Evolutionary conservation across 495 filamentous ascomycete species (phyloP).

Genomic region (Penicillium subrubescens): DNA sequence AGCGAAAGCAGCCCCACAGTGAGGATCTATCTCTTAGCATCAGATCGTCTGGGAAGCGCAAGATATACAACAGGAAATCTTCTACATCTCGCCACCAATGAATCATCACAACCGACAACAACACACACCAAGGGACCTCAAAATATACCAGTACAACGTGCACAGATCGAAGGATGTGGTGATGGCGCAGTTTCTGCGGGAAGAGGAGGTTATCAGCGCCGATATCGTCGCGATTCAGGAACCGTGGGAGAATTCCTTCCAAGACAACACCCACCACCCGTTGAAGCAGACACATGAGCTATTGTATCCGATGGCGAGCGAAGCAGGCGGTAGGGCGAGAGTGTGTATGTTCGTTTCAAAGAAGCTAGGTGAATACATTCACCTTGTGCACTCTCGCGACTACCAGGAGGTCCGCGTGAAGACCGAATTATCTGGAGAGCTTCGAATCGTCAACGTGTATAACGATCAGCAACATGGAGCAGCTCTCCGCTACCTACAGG

Average conservation of each 20-base stretch:
- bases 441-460: slow-evolving; percentile 15
- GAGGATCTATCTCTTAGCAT: not conserved
- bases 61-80: not conserved
- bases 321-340: not conserved
- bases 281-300: not conserved
- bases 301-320: not conserved
- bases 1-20: not conserved
- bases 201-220: not conserved
- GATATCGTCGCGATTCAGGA: not conserved
- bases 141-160: slow-evolving; percentile 14
- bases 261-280: not conserved
- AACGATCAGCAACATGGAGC: not conserved
- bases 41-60: not conserved
- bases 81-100: not conserved
- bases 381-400: not conserved
- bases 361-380: not conserved
- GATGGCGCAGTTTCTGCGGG: not conserved
- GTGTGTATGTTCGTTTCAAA: not conserved
- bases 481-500: too few species aligned
- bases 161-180: slow-evolving; percentile 20
- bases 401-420: not conserved
- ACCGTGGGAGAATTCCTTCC: not conserved
- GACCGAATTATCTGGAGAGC: not conserved
- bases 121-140: not conserved
- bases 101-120: not conserved